Evolutionary conservation across 2,329 filamentous ascomycete species (phyloP), one percentile per base, ranked within the genome.

Genomic region (Dryadomyces sulphureus): DNA sequence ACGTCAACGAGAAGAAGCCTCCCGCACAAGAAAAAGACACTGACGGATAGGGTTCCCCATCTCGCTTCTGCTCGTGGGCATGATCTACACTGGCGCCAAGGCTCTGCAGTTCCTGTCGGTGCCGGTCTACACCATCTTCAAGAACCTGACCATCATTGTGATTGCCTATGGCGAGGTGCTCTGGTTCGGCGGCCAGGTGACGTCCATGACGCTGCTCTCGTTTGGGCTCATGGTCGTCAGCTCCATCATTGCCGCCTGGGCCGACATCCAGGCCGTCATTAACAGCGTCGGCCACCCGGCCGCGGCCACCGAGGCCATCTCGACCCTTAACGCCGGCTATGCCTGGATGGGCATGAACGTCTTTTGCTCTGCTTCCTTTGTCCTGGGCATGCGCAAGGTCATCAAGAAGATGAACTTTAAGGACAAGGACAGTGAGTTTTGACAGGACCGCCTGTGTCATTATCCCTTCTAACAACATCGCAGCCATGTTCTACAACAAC

Each of bases 401-500:
- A 96, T 98, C 64, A 96, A 96, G 81, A 79, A 93, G 67, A 95
- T 94, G 71, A 95, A 94, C 73, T 96, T 98, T 69, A 95, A 94
- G 75, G 92, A 96, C 63, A 96, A 93, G 72, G 92, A 98, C 64
- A 94, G 90, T 95, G 75, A 67, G 90, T 79, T 25, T 17, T 22
- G 32, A 17, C 11, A 9, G 32, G 16, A 19, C 11, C 32, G 8
- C 17, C 38, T 21, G 17, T 38, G 11, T 45, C 20, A 9, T 38
- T n/a, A 14, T 11, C 19, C 7, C 39, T 21, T 19, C 36, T 21
- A 19, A 43, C 47, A 40, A 47, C 49, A 0, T 7, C 1, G 2
- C 24, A 96, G 90, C 89, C 59, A 98, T 96, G 92, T 96, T 92
- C 70, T 98, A 98, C 74, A 98, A 98, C 77, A 96, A 98, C 66